Conservation (phyloP, 108 stramenopile genomes). For the Cyclotella atomus region DNA sequence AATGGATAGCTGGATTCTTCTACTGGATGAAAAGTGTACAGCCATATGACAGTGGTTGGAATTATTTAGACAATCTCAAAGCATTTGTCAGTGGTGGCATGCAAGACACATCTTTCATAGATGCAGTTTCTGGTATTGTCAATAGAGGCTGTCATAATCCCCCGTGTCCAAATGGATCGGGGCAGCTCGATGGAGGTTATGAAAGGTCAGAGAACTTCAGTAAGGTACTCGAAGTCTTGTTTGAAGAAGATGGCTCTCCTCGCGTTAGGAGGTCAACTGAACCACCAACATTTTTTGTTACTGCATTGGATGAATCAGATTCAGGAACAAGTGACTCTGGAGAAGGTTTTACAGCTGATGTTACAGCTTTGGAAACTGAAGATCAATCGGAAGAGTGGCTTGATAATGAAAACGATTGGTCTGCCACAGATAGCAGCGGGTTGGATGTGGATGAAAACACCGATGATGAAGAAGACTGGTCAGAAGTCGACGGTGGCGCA, state of each 20-base stretch:
- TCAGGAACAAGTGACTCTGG: background rate
- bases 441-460: background rate
- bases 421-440: background rate
- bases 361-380: background rate
- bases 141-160: slow-evolving; percentile 18
- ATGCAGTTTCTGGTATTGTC: slow-evolving; percentile 22
- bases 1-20: slow-evolving; percentile 17
- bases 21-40: slow-evolving; percentile 13
- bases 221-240: slow-evolving; percentile 20
- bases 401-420: slow-evolving; percentile 20
- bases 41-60: slow-evolving; percentile 2
- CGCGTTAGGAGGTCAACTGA: background rate
- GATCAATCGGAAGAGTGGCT: background rate
- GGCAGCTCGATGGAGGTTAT: slow-evolving; percentile 32
- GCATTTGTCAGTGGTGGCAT: slow-evolving; percentile 34
- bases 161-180: slow-evolving; percentile 20
- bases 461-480: background rate
- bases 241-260: slow-evolving; percentile 10
- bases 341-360: background rate
- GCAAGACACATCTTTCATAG: slow-evolving; percentile 12
- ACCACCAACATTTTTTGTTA: background rate
- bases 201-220: slow-evolving; percentile 46
- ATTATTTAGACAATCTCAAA: slow-evolving; percentile 8
- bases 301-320: background rate
- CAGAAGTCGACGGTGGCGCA: slow-evolving; percentile 38